phyloP scores from a whole-genome alignment of 202 grass and related monocot genomes.

The Carex sylvatica region DNA sequence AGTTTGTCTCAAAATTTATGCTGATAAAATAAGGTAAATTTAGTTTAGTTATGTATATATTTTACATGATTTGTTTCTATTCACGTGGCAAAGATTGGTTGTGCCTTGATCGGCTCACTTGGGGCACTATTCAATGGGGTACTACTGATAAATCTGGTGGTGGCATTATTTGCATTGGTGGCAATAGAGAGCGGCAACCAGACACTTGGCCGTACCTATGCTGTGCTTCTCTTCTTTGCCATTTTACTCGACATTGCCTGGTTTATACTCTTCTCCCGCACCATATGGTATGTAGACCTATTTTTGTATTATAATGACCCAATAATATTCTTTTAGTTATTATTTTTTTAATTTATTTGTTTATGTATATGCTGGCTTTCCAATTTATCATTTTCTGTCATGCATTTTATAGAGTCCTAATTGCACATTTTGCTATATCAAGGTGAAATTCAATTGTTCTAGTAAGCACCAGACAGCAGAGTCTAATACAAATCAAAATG shows the following conservation, averaged over 20 bases:
- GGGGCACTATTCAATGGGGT: constrained; percentile 91
- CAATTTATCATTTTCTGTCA: constrained; percentile 12
- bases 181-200: constrained; percentile 93
- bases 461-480: neutral
- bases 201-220: constrained; percentile 84
- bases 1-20: neutral
- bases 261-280: constrained; percentile 94
- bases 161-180: constrained; percentile 89
- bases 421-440: neutral
- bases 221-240: constrained; percentile 82
- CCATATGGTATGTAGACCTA: constrained; percentile 61
- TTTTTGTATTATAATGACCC: neutral
- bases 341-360: neutral
- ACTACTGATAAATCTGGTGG: constrained; percentile 91
- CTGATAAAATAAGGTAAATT: neutral
- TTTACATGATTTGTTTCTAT: constrained; percentile 14
- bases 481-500: neutral
- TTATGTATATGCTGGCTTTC: neutral
- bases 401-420: neutral
- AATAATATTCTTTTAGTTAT: neutral
- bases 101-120: constrained; percentile 85
- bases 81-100: constrained; percentile 57
- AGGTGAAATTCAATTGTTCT: neutral
- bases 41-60: constrained; percentile 13
- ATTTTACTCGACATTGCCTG: constrained; percentile 79